Conservation (phyloP, 1,139 yeast species). For the Casaregolazyma lundiana region DNA sequence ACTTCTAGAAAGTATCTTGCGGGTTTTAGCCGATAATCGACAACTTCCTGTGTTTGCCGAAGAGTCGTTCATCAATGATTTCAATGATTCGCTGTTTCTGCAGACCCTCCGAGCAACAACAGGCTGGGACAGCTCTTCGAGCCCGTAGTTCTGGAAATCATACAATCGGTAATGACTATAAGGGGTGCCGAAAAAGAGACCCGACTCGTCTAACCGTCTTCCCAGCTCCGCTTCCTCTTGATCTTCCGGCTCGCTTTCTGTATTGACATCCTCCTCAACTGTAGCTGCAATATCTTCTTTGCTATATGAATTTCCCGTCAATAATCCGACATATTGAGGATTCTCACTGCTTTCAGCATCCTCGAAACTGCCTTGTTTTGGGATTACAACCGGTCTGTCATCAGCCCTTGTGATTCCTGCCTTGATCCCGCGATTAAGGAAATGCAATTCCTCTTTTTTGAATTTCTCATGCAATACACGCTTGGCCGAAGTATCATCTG, state of each 20-base stretch:
- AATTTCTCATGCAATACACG: background rate
- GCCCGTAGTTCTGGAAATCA: conserved; percentile 11
- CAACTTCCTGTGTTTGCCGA: background rate
- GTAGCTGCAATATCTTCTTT: background rate
- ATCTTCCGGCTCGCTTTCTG: conserved; percentile 3
- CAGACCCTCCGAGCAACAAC: conserved; percentile 8
- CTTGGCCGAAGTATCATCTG: background rate
- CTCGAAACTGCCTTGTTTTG: background rate
- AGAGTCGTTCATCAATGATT: background rate
- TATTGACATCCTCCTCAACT: background rate
- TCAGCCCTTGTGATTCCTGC: too few relatives aligned
- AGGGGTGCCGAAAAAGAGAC: background rate
- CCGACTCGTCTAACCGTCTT: background rate
- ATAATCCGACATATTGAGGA: conserved; percentile 1
- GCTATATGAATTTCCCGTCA: background rate
- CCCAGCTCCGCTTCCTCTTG: background rate
- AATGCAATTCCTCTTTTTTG: background rate
- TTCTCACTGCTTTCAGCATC: background rate
- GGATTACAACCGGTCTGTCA: background rate
- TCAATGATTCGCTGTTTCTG: conserved; percentile 9
- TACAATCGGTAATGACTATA: conserved; percentile 1
- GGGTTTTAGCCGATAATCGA: background rate
- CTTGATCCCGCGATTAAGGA: background rate
- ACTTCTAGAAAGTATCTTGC: conserved; percentile 1
- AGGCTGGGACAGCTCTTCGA: conserved; percentile 13